phyloP scores from a whole-genome alignment of 208 protist genomes.

The Wallacemonas sp. region DNA sequence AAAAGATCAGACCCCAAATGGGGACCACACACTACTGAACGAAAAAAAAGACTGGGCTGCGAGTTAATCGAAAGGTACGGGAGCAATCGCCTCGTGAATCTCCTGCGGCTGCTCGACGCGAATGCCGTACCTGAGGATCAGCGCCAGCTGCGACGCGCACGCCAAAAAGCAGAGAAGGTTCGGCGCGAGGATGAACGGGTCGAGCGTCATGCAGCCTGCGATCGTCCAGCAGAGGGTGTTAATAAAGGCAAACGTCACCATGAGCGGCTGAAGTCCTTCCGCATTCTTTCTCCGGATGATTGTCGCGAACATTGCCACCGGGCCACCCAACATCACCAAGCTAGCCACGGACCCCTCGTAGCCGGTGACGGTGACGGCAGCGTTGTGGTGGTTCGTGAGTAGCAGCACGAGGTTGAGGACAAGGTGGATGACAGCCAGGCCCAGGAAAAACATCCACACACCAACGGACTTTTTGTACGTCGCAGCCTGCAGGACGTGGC shows the following conservation, averaged over 20 bases:
- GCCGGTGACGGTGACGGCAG: conserved; percentile 38
- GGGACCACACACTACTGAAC: no score
- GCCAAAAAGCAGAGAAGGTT: conserved; percentile 43
- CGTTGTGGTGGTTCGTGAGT: conserved; percentile 18
- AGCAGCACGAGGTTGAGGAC: conserved; percentile 36
- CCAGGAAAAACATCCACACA: conserved; percentile 40
- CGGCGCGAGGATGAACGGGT: conserved; percentile 48
- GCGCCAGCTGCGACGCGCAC: conserved; percentile 34
- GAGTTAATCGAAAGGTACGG: conserved; percentile 51
- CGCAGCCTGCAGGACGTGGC: conserved; percentile 39
- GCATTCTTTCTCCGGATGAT: conserved; percentile 66
- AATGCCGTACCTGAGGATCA: conserved; percentile 54
- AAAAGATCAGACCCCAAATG: no score
- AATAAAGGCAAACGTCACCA: conserved; percentile 53
- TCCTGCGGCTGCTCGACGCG: conserved; percentile 19
- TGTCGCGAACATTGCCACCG: conserved; percentile 45
- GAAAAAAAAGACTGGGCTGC: no score
- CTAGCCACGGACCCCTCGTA: conserved; percentile 41
- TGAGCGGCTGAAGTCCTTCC: conserved; percentile 47
- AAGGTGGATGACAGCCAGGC: conserved; percentile 28
- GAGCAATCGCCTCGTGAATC: conserved; percentile 40
- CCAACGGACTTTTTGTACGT: conserved; percentile 53
- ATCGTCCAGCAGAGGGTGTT: conserved; percentile 63
- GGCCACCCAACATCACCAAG: conserved; percentile 58
- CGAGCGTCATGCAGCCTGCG: conserved; percentile 38